A percentile compares a stretch with the other conserved stretches of the same genome.
phyloP scores from a whole-genome alignment of 352 stramenopile genomes.

The Aphanomyces stellatus region DNA sequence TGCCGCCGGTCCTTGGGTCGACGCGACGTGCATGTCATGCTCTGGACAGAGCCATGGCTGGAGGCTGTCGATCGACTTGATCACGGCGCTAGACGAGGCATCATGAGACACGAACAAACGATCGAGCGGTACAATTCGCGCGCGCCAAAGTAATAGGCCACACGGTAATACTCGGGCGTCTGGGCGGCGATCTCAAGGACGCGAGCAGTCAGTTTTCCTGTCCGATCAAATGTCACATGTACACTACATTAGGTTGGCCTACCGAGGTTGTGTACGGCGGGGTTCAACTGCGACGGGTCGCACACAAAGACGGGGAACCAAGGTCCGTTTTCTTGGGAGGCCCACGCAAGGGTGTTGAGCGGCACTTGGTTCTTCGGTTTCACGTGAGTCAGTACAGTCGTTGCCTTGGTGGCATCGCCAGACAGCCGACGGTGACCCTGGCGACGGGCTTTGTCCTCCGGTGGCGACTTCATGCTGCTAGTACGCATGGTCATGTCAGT shows the following conservation, averaged over 20 bases:
- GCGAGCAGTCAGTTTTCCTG: background rate
- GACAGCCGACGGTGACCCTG: too few relatives aligned
- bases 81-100: background rate
- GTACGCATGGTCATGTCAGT: too few relatives aligned
- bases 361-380: background rate
- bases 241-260: background rate
- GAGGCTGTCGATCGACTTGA: background rate
- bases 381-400: too few relatives aligned
- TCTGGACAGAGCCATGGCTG: background rate
- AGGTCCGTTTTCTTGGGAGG: background rate
- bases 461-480: too few relatives aligned
- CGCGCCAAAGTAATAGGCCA: background rate
- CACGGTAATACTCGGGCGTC: background rate
- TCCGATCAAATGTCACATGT: background rate
- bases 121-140: background rate
- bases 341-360: background rate
- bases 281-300: background rate
- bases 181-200: background rate
- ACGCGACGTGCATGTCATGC: background rate
- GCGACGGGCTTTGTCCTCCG: too few relatives aligned
- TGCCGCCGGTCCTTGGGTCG: too few relatives aligned
- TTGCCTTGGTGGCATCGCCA: too few relatives aligned
- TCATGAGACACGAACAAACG: background rate
- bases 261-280: background rate
- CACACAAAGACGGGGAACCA: background rate